Base-by-base conservation (phyloP, 108 stramenopile genomes). In the Bacterosira constricta region DNA sequence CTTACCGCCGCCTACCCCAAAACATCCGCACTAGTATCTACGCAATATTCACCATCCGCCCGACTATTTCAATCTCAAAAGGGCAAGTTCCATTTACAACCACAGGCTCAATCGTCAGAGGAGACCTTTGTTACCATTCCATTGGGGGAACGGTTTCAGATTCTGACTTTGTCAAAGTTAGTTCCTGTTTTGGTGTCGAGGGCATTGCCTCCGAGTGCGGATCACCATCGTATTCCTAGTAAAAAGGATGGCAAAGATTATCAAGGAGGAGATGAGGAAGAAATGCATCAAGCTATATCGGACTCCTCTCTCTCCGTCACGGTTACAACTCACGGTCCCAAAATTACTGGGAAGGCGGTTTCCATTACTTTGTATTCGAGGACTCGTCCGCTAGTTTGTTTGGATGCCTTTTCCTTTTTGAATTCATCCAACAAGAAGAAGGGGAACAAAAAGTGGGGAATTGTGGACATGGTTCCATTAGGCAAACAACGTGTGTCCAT, bases 91-190 rank as follows among this genome's bases (percentile, higher is more conserved):
- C 73, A 85, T 63, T 63, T 92, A 25, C 50, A 87, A 20, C 83
- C 82, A 10, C 84, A 85, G 30, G 78, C 79, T 29, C 79, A 74
- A 30, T 83, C 85, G 0, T 71, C 80, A 10, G 73, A 71, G 29
- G 74, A 61, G 3, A 71, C 90, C 9, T 85, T 91, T 62, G 54
- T 88, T 6, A 83, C 85, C 34, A 69, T 89, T 12, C 81, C 90
- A 15, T 73, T 91, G 62, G 87, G 86, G 23, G 90, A 94, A 63
- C 81, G 90, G 34, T 91, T 94, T 73, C 90, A 90, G 47, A 85
- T 91, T 34, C 18, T 89, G 47, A 83, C 85, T 55, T 78, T 85
- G 37, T 87, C 89, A 46, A 72, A 75, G 41, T 63, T 94, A 34
- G 85, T 87, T 25, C 89, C 89, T 11, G 87, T 87, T 12, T 53